Conservation (phyloP, 495 filamentous ascomycete genomes). For the Penicillium lagena region DNA sequence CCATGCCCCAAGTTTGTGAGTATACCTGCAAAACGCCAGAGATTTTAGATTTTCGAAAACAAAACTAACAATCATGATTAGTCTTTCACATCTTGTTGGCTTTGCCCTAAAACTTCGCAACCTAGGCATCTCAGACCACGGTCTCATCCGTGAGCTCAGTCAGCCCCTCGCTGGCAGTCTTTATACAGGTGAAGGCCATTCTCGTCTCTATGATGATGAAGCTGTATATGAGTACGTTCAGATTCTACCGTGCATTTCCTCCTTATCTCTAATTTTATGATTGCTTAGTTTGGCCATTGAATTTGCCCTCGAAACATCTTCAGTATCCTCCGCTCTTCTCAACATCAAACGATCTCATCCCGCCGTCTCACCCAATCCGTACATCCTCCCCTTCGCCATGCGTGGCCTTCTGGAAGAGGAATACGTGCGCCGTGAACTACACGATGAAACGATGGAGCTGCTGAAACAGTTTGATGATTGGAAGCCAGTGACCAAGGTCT, state of each 20-base stretch:
- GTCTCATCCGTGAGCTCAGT: conserved; percentile 85
- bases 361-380: conserved; percentile 63
- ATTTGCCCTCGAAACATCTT: conserved; percentile 79
- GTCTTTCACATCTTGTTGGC: conserved; percentile 82
- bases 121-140: conserved; percentile 85
- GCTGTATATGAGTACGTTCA: conserved; percentile 75
- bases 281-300: conserved; percentile 64
- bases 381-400: conserved; percentile 90
- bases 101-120: conserved; percentile 92
- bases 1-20: conserved; percentile 86
- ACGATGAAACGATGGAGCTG: conserved; percentile 69
- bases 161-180: conserved; percentile 83
- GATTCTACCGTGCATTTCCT: neutral
- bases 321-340: conserved; percentile 46
- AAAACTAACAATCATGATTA: conserved; percentile 16
- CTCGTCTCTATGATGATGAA: conserved; percentile 82
- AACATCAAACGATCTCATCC: conserved; percentile 44
- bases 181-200: conserved; percentile 89
- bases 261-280: conserved; percentile 9
- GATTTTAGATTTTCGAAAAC: neutral
- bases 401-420: conserved; percentile 89
- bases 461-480: conserved; percentile 88
- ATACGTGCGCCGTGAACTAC: conserved; percentile 72
- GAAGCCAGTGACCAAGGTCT: conserved; percentile 79
- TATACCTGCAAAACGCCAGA: neutral